phyloP scores from a whole-genome alignment of 2,329 filamentous ascomycete genomes.

The Orbilia ellipsospora region DNA sequence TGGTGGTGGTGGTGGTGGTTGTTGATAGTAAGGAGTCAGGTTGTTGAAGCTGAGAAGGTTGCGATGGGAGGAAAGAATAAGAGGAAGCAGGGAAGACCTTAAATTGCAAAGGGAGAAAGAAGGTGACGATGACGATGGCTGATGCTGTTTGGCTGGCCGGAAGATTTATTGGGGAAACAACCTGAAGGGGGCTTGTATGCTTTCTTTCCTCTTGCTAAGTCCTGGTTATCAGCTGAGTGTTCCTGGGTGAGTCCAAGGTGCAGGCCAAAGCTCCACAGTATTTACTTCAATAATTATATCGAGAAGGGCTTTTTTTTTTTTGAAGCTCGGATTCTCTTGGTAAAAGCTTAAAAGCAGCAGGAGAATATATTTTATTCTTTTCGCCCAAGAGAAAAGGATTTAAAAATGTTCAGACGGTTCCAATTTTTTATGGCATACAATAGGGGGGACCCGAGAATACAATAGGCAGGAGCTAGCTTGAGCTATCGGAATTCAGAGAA shows the following conservation, averaged over 20 bases:
- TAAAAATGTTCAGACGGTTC: too few species aligned
- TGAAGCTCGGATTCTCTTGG: too few species aligned
- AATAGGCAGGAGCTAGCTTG: background rate
- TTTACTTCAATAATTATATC: too few species aligned
- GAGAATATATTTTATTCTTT: too few species aligned
- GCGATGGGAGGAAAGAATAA: too few species aligned
- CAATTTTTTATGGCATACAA: too few species aligned
- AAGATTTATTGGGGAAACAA: conserved; percentile 29
- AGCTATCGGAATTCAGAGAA: background rate
- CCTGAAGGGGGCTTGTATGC: conserved; percentile 12
- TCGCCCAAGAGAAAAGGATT: too few species aligned
- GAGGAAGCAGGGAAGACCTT: background rate
- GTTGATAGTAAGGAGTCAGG: conserved; percentile 1
- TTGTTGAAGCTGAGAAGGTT: too few species aligned
- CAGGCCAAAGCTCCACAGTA: too few species aligned
- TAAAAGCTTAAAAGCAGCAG: too few species aligned
- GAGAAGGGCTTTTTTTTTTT: too few species aligned
- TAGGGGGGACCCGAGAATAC: background rate
- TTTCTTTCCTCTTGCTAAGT: background rate
- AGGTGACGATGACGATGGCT: conserved; percentile 29
- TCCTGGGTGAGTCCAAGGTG: too few species aligned
- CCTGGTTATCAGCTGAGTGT: conserved; percentile 33
- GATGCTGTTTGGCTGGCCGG: conserved; percentile 32
- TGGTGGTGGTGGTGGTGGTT: background rate
- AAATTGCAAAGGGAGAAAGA: background rate